These are phyloP conservation scores for Zygnema circumcarinatum DNA, from an alignment of 139 green algal genomes.

Conservation along the genomic window DNA sequence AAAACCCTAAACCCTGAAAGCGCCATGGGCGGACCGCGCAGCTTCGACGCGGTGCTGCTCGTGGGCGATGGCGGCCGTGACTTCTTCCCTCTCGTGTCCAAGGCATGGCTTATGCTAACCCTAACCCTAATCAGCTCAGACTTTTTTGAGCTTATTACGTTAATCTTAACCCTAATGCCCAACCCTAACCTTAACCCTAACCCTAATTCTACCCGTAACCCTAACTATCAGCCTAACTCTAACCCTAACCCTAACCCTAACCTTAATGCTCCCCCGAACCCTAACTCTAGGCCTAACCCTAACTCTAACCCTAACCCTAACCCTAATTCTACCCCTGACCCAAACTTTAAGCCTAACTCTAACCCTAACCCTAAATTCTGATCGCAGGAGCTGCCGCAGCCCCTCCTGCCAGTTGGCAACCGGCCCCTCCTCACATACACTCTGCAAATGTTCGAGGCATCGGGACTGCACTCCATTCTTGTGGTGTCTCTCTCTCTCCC, in stretches of 20 bases:
- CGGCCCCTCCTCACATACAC: conserved; percentile 32
- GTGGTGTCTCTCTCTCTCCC: conserved; percentile 4
- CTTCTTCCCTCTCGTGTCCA: conserved; percentile 27
- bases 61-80: neutral
- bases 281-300: neutral
- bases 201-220: neutral
- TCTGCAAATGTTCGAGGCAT: conserved; percentile 32
- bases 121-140: neutral
- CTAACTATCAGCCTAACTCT: neutral
- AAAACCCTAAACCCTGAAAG: too few species aligned
- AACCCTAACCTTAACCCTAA: neutral
- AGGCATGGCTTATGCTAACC: neutral
- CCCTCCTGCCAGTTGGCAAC: conserved; percentile 53
- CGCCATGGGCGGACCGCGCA: neutral
- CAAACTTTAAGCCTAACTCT: neutral
- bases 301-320: neutral
- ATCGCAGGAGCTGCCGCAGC: conserved; percentile 18
- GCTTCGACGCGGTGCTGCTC: conserved; percentile 4
- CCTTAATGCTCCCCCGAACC: neutral
- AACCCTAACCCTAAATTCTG: neutral
- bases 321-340: neutral
- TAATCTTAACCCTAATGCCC: neutral
- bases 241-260: neutral
- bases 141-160: neutral
- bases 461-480: neutral